Evolutionary conservation across 192 early-diverging fungal genomes (phyloP), one percentile per base, ranked within the genome.

Genomic region (Backusella morwellensis): DNA sequence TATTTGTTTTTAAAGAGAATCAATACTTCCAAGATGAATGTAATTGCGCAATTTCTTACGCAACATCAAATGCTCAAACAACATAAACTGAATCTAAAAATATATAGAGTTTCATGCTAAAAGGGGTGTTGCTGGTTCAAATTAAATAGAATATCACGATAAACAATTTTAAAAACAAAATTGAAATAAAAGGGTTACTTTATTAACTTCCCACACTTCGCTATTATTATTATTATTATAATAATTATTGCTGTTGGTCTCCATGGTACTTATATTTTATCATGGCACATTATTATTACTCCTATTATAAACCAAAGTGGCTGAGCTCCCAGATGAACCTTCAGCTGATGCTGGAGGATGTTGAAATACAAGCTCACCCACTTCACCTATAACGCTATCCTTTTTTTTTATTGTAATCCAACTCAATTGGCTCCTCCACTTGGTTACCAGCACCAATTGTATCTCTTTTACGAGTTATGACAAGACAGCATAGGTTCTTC

Each of bases 371-470:
- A 63, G 9, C 12, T 63, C 56, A 29, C 14, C 56, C n/a, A 63
- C 56, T 26, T 63, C 23, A 23, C 9, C 23, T 29, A 63, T 63
- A 29, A 26, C 11, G 11, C 2, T 59, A 14, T 59, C 56, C 29
- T 32, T 29, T 63, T 63, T 63, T 59, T 59, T 63, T 63, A 29
- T 3, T 14, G 21, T 63, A 63, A 26, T 63, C 23, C 26, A 63
- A 23, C 12, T 63, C 56, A 63, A 63, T 63, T 14, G 56, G 23
- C 23, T 63, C 56, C 12, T 63, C 56, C 0, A 29, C 23, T 63
- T 63, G 56, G 56, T 63, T 63, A 26, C 56, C 23, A 63, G 56
- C 56, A 63, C 56, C 56, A 63, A 63, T 63, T 63, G 23, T 63
- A 63, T 63, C 23, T 14, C 29, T 63, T 63, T 63, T 26, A 29